phyloP scores from a whole-genome alignment of 2,329 filamentous ascomycete species.

The Cordyceps tenuipes region DNA sequence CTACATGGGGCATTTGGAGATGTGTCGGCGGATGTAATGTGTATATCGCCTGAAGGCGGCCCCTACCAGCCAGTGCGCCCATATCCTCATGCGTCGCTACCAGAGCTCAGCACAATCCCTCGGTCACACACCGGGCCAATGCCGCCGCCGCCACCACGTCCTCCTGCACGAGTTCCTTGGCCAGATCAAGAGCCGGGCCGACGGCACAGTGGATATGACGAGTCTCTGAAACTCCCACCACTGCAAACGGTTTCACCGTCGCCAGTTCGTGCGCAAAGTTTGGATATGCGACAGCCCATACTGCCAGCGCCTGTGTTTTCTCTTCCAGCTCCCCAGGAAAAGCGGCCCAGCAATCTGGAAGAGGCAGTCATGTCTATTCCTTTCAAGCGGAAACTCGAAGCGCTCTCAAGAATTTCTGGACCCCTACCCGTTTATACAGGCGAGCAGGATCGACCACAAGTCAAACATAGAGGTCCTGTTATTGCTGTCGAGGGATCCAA shows the following conservation, averaged over 20 bases:
- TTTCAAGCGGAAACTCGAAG: conserved; percentile 65
- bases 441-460: conserved; percentile 21
- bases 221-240: conserved; percentile 46
- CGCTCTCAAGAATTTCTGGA: conserved; percentile 68
- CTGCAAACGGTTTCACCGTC: conserved; percentile 37
- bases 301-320: conserved; percentile 22
- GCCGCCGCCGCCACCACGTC: conserved; percentile 47
- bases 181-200: conserved; percentile 23
- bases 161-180: conserved; percentile 24
- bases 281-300: conserved; percentile 21
- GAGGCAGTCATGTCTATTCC: conserved; percentile 69
- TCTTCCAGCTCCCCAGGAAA: conserved; percentile 18
- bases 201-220: conserved; percentile 43
- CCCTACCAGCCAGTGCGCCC: conserved; percentile 15
- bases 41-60: conserved; percentile 18
- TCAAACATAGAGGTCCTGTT: conserved; percentile 60
- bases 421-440: conserved; percentile 40
- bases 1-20: conserved; percentile 13
- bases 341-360: conserved; percentile 43
- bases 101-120: conserved; percentile 23
- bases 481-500: conserved; percentile 76
- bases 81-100: conserved; percentile 21
- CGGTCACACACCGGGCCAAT: conserved; percentile 35
- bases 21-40: conserved; percentile 13
- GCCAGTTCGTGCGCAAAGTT: conserved; percentile 18